Base-by-base conservation (phyloP, 345 rosid species). In the Alliaria petiolata region DNA sequence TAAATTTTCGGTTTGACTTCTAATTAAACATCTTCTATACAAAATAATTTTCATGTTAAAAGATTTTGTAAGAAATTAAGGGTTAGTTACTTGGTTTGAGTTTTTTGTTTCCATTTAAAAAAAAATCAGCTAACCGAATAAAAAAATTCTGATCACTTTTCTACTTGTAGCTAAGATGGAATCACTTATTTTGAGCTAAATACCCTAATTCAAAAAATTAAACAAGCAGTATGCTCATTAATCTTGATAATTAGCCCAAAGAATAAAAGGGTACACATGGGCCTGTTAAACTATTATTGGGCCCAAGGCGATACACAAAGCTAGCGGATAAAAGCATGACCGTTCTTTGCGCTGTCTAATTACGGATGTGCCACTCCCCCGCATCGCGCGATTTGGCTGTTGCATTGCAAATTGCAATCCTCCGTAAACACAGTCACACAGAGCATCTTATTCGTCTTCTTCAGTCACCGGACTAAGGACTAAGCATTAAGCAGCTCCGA, bases 311-410 rank as follows among this genome's bases (percentile, higher is more conserved):
- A 34, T 10, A n/a, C 26, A 62, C 28, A 16, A 38, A 58, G 54
- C 8, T 9, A 46, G 52, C 13, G 14, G n/a, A 47, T 47, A 10
- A 22, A n/a, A 52, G 0, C 14, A 30, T n/a, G 22, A 4, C 26
- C 19, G 2, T 17, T 15, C 25, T 8, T 62, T 16, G 8, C 30
- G 20, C 14, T 42, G 7, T 19, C 8, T 50, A 67, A 44, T 56
- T 44, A 69, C 59, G 75, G 62, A 61, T 53, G 54, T 61, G 36
- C 74, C 65, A 46, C 40, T 69, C 45, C 56, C 33, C 2, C 33
- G 39, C 8, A 13, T 59, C 66, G 28, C 70, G 58, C 11, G 69
- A 68, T 52, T 67, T 66, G 30, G 53, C 8, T 65, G 67, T 58
- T 36, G n/a, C n/a, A n/a, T n/a, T n/a, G n/a, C n/a, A n/a, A n/a